Evolutionary conservation across 306 rosid genomes (phyloP), one percentile per base, ranked within the genome.

Genomic region (Clitoria ternatea): DNA sequence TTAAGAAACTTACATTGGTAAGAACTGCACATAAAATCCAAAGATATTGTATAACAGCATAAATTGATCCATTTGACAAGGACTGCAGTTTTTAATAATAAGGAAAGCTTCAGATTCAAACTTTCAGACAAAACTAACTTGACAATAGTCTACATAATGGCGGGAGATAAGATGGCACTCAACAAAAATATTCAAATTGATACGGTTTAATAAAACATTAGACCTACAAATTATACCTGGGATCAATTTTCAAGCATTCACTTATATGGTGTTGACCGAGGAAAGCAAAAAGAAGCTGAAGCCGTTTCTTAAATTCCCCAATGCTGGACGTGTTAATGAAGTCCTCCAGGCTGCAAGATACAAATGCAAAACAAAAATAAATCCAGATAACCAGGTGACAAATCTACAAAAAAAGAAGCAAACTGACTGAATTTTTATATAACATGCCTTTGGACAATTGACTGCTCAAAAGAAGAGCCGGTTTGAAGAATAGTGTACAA

Each of bases 221-320:
- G 24, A 74, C 62, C 48, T 40, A 75, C 9, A 67, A 36, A 81
- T 62, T 40, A 32, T 69, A 87, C 97, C 97, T 72, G 59, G 83
- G 77, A 81, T 75, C 63, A 53, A 49, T 52, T 33, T 78, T 72
- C 66, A 94, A 44, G 43, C 78, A 44, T 49, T 77, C 53, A 45
- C 89, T 78, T 10, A 65, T 73, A 64, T 79, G 61, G 61, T 85
- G 85, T 76, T 94, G 98, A 59, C 96, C 85, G 61, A 94, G 87
- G 83, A 94, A 94, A 40, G 98, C 89, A 77, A 82, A 90, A 24
- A 94, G 89, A 85, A 94, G 96, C 63, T 89, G 92, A 78, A 94
- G 96, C 48, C 98, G 96, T 72, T 70, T 90, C 79, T 79, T 73
- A 35, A 85, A 94, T 81, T 94, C 97, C 66, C 97, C 98, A 74